These are phyloP conservation scores for Zygosaccharomyces rouxii DNA, from an alignment of 805 yeast genomes.

Conservation along the genomic window DNA sequence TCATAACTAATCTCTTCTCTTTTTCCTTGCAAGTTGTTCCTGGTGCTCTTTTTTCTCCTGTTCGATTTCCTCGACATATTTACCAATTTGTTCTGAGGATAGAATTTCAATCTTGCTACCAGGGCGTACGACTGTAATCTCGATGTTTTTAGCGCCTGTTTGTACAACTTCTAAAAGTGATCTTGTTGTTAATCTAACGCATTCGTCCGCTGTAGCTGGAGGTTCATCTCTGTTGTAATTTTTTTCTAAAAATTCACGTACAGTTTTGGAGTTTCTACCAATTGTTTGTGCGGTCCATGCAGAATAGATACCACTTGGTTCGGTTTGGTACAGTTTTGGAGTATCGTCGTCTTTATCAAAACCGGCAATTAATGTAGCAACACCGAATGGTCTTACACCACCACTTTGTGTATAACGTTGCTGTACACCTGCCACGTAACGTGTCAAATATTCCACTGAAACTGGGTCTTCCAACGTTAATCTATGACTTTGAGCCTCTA, in stretches of 20 bases:
- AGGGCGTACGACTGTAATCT: slow-evolving; percentile 81
- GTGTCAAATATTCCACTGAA: slow-evolving; percentile 83
- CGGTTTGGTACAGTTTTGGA: slow-evolving; percentile 89
- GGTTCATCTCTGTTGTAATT: slow-evolving; percentile 62
- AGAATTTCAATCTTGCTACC: slow-evolving; percentile 54
- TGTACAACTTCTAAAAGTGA: slow-evolving; percentile 93
- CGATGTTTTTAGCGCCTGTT: slow-evolving; percentile 95
- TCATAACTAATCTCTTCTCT: slow-evolving; percentile 9
- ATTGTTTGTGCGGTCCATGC: slow-evolving; percentile 98
- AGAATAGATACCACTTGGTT: slow-evolving; percentile 94
- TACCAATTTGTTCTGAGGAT: slow-evolving; percentile 65
- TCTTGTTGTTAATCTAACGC: slow-evolving; percentile 77
- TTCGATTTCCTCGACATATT: slow-evolving; percentile 76
- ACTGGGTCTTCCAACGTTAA: slow-evolving; percentile 94
- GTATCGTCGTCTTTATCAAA: slow-evolving; percentile 73
- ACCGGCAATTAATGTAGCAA: slow-evolving; percentile 92
- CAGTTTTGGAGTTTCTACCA: slow-evolving; percentile 92
- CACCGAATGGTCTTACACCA: slow-evolving; percentile 97
- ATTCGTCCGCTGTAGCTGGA: slow-evolving; percentile 52
- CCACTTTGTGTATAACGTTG: slow-evolving; percentile 97
- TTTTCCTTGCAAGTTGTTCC: slow-evolving; percentile 61
- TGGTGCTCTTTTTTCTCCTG: slow-evolving; percentile 79
- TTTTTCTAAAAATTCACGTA: slow-evolving; percentile 90
- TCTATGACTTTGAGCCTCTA: slow-evolving; percentile 93
- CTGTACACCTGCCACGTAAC: slow-evolving; percentile 95